Evolutionary conservation across 2,329 filamentous ascomycete genomes (phyloP), one percentile per base, ranked within the genome.

Genomic region (Elsinoe necatrix): DNA sequence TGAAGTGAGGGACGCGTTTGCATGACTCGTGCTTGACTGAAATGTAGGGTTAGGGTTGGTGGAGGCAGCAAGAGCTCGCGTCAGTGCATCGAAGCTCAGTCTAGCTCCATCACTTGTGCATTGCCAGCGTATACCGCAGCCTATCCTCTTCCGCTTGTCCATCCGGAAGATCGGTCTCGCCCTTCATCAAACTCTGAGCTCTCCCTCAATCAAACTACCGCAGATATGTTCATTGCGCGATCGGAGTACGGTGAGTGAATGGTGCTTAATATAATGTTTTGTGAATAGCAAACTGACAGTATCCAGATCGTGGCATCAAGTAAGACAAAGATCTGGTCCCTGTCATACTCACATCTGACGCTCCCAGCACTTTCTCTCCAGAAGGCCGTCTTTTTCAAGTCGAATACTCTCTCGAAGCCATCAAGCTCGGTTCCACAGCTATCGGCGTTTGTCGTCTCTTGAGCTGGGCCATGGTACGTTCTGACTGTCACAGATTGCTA

Each of bases 311-410:
- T 75, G 92, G 92, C 69, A 96, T 97, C 83, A 97, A 96, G 88
- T 93, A 81, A 48, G 71, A 63, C 55, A 12, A 6, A 20, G 1
- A 42, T 66, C 47, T 57, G 56, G 65, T 93, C 89, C 95, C 78
- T 88, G 89, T 18, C 43, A 27, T 50, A 41, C 21, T 23, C 56
- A 60, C 63, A 64, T 61, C 50, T 55, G 21, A 54, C 55, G 59
- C 51, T 12, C 50, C 55, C 71, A 95, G 88, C 82, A 98, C 93
- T 82, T 98, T 98, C 83, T 98, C 93, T 67, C 93, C 93, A 60
- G 93, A 98, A 82, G 93, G 93, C 69, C 93, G 93, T 76, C 88
- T 98, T 74, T 98, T 98, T 83, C 93, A 98, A 80, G 93, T 98
- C 79, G 93, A 98, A 86, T 98, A 98, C 84, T 97, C 93, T 59